Conservation (phyloP, 495 filamentous ascomycete genomes). For the Aspergillus sparsus region DNA sequence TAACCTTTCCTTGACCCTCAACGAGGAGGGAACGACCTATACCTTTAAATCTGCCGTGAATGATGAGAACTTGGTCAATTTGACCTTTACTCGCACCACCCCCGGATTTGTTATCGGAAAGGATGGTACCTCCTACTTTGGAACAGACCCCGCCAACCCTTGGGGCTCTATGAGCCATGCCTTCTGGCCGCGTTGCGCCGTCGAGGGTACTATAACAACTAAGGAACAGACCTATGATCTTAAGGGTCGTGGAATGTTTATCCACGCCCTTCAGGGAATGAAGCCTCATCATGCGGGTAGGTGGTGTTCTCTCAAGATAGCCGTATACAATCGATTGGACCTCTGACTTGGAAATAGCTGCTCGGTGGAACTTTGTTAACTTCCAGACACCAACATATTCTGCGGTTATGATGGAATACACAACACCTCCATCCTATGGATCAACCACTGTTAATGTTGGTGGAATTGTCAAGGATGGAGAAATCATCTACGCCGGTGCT, state of each 20-base stretch:
- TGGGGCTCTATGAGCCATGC: constrained; percentile 91
- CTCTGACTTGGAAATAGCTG: constrained; percentile 51
- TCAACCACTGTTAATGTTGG: constrained; percentile 84
- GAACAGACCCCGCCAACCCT: constrained; percentile 78
- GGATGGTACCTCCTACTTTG: constrained; percentile 80
- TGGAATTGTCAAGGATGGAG: constrained; percentile 75
- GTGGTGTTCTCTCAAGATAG: constrained; percentile 16
- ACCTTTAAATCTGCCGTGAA: constrained; percentile 83
- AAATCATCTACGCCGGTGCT: constrained; percentile 73
- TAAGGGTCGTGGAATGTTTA: constrained; percentile 73
- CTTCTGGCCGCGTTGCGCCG: constrained; percentile 86
- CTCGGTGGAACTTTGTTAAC: constrained; percentile 89
- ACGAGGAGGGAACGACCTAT: constrained; percentile 78
- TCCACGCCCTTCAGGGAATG: constrained; percentile 92
- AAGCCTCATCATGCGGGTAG: constrained; percentile 94
- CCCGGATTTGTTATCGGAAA: constrained; percentile 87
- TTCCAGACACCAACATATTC: constrained; percentile 87
- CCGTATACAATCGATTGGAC: constrained; percentile 10
- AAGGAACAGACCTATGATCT: constrained; percentile 81
- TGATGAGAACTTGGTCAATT: constrained; percentile 72
- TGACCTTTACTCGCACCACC: constrained; percentile 71
- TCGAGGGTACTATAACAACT: constrained; percentile 82
- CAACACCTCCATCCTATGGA: constrained; percentile 92
- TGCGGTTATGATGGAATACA: constrained; percentile 93
- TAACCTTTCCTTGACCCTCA: constrained; percentile 76